Base-by-base conservation (phyloP, 441 rosid genomes). In the Francoa sonchifolia region DNA sequence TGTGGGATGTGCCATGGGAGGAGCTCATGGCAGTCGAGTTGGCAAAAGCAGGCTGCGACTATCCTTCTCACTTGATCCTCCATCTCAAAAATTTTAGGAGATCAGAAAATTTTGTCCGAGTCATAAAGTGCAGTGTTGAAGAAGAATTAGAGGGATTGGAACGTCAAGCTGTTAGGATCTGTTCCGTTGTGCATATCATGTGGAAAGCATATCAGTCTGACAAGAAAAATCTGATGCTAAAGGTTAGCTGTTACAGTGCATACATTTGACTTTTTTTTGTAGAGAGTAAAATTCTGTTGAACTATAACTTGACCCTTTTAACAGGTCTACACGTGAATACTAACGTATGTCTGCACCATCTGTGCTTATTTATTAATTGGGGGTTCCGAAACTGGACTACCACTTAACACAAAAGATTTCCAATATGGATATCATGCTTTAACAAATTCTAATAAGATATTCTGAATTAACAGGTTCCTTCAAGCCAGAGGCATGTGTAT, bases 1-100 rank as follows among this genome's bases (percentile, higher is more conserved):
- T 73, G 69, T 92, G 99, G 99, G 92, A 87, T 63, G 92, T 92
- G 57, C 79, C 94, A 13, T 92, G 97, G 96, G 94, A 83, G 56
- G 88, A 83, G 53, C 76, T 92, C 48, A 61, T 92, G 94, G 72
- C 97, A 11, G 47, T 92, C 72, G 99, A 92, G 63, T 65, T 92
- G 70, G 95, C 95, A 43, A 92, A 83, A 73, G 92, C 88, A 27
- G 94, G 97, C 48, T 57, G 57, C 47, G 63, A 46, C 37, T 75
- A 58, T 55, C 95, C 99, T 62, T 83, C 99, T 39, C 86, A 77
- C 65, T 59, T 92, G 67, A 79, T 92, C 42, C 76, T 92, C 45
- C 99, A 92, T 71, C 83, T 92, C 31, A 87, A 83, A 74, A 68
- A 32, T 49, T 92, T 83, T 53, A 79, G 50, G 44, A 83, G 75